A percentile compares a stretch with the other conserved stretches of the same genome.
phyloP scores from a whole-genome alignment of 1,284 basidiomycete species.

The Apiotrichum veenhuisii region DNA sequence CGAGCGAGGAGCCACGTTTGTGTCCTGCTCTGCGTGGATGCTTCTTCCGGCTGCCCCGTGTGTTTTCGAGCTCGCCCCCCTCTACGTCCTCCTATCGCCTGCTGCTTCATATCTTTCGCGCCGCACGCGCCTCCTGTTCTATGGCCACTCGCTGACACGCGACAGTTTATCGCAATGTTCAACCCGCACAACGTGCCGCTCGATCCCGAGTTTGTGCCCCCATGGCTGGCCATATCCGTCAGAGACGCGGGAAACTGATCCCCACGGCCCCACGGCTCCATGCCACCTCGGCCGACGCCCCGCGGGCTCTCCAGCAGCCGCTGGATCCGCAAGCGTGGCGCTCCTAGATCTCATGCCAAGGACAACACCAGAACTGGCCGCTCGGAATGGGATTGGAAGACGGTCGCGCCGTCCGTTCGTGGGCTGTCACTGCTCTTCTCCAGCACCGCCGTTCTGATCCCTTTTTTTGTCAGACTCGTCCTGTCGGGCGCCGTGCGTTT shows the following conservation, averaged over 20 bases:
- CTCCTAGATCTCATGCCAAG: no score
- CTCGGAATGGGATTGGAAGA: no score
- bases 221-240: conserved; percentile 22
- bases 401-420: no score
- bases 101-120: not conserved
- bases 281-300: not conserved
- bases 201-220: conserved; percentile 26
- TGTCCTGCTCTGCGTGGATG: no score
- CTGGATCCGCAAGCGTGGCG: not conserved
- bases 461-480: no score
- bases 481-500: no score
- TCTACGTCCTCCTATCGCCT: not conserved
- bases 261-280: not conserved
- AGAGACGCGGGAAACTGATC: not conserved
- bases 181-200: conserved; percentile 31
- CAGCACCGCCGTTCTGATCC: no score
- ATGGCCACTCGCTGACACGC: not conserved
- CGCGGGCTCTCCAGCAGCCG: not conserved
- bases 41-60: not conserved
- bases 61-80: not conserved
- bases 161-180: conserved; percentile 47
- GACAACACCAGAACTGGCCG: no score
- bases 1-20: no score
- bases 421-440: no score
- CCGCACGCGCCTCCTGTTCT: not conserved